Evolutionary conservation across 1,139 yeast species (phyloP).

Genomic region (Suhomyces bolitotheri): DNA sequence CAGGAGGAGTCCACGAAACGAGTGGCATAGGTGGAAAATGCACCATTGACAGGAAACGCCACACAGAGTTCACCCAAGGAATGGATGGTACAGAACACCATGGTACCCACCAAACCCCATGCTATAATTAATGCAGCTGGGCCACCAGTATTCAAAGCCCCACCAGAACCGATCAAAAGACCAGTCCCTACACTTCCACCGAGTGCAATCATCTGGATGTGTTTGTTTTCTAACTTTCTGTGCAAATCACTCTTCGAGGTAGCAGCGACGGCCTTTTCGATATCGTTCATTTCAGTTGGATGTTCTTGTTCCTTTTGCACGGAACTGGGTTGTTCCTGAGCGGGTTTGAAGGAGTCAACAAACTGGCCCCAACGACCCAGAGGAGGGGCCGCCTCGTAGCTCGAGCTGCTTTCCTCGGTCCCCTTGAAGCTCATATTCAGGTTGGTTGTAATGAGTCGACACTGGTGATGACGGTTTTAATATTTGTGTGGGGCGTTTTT

Average conservation of each 20-base stretch:
- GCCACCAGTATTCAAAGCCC: conserved; percentile 69
- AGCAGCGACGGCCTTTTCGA: conserved; percentile 40
- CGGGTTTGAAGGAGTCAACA: conserved; percentile 18
- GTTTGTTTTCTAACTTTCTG: conserved; percentile 40
- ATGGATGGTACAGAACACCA: conserved; percentile 54
- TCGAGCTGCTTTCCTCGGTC: no score
- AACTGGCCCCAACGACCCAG: conserved; percentile 12
- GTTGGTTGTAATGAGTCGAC: no score
- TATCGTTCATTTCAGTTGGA: conserved; percentile 27
- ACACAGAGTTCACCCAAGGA: conserved; percentile 64
- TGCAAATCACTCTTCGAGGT: conserved; percentile 41
- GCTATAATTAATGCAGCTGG: conserved; percentile 78
- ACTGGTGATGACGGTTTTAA: no score
- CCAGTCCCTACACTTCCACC: conserved; percentile 45
- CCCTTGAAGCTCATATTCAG: no score
- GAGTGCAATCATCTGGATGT: conserved; percentile 47
- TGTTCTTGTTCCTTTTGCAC: conserved; percentile 8
- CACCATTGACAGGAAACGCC: conserved; percentile 62
- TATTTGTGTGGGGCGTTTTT: no score
- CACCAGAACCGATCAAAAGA: conserved; percentile 74
- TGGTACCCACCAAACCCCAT: conserved; percentile 52
- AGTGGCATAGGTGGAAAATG: conserved; percentile 56
- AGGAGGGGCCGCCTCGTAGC: conserved; percentile 3
- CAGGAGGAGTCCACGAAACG: conserved; percentile 64
- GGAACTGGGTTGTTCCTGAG: conserved; percentile 2